Evolutionary conservation across 129 eudicot genomes (phyloP).

Genomic region (Helianthus annuus): HanXRQr2.0-SUNRISE NC_035436.2:182091275-182091774

Average conservation of each 20-base stretch:
- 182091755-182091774: background rate
- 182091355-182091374: constrained; percentile 56
- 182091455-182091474: constrained; percentile 57
- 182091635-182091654: background rate
- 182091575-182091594: constrained; percentile 17
- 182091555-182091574: constrained; percentile 24
- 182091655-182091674: background rate
- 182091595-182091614: background rate
- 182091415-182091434: constrained; percentile 52
- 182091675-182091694: constrained; percentile 14
- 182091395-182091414: constrained; percentile 86
- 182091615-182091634: constrained; percentile 17
- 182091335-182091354: constrained; percentile 61
- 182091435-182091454: constrained; percentile 63
- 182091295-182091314: constrained; percentile 73
- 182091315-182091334: constrained; percentile 66
- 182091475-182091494: constrained; percentile 56
- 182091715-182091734: background rate
- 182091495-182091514: constrained; percentile 46
- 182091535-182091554: constrained; percentile 21
- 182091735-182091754: background rate
- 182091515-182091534: constrained; percentile 34
- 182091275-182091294: constrained; percentile 73
- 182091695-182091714: background rate
- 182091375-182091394: constrained; percentile 39